Base-by-base conservation (phyloP, 805 yeast species). In the Torulaspora indica region DNA sequence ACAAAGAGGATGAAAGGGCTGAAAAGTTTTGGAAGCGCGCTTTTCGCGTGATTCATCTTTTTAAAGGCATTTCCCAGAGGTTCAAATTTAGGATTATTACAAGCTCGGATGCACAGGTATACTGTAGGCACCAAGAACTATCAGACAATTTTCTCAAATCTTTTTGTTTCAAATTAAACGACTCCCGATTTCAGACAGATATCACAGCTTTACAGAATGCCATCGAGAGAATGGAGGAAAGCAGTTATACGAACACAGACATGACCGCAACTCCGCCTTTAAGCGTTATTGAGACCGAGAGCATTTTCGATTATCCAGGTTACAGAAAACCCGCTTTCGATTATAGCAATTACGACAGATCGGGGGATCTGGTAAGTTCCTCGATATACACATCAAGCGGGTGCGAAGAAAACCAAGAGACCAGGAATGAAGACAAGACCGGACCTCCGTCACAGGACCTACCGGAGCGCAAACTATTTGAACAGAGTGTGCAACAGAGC, bases 1-100 rank as follows among this genome's bases (percentile, higher is more conserved):
- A 70, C 38, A 56, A 66, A 31, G 61, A 49, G 3, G 69, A 64
- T 33, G 68, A 64, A 51, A 55, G 45, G 18, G 68, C 69, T 33
- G 54, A 43, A 14, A 57, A 57, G 18, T 64, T 63, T 40, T 65
- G 67, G 67, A 58, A 55, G 41, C 56, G 69, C 38, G 53, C 63
- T 8, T 53, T 61, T 32, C 55, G 68, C 31, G 38, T 58, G 6
- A 47, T 65, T 5, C 59, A 58, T 39, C 46, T 64, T 17, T 64
- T 59, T 46, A 63, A 56, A 37, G 57, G 53, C 8, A 41, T 65
- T 14, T 57, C 63, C n/a, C 58, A 60, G 36, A 54, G 49, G 17
- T 48, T 50, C 23, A 12, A 45, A 2, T 28, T 42, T 5, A 52
- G 54, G 12, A 30, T 49, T 4, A 34, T 45, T 8, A 8, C 55